phyloP scores from a whole-genome alignment of 2,329 filamentous ascomycete species.

The Hypoxylon sp. region DNA sequence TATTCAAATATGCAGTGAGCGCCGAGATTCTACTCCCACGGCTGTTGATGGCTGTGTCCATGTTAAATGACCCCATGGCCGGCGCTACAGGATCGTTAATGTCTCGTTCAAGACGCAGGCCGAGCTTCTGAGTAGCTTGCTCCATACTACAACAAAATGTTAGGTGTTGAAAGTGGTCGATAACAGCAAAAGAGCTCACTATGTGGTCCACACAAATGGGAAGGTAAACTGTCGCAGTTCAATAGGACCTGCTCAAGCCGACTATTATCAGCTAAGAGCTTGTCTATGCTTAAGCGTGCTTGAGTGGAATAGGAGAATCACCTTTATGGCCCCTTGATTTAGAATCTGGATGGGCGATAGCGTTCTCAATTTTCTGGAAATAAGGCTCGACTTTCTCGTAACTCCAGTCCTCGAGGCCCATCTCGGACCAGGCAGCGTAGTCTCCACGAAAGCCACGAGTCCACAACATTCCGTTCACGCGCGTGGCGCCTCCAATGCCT shows the following conservation, averaged over 20 bases:
- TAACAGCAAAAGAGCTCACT: not conserved
- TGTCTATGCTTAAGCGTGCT: too few species aligned
- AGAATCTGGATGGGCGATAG: conserved; percentile 25
- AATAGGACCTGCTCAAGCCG: conserved; percentile 40
- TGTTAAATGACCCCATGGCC: conserved; percentile 51
- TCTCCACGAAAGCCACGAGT: conserved; percentile 53
- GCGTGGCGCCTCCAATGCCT: conserved; percentile 54
- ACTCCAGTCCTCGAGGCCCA: conserved; percentile 55
- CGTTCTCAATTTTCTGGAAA: conserved; percentile 53
- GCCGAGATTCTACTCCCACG: conserved; percentile 49
- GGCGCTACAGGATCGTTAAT: conserved; percentile 51
- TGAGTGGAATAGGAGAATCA: conserved; percentile 9
- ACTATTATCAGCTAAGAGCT: conserved; percentile 6
- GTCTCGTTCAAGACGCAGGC: conserved; percentile 49
- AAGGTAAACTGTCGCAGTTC: conserved; percentile 34
- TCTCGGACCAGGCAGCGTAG: conserved; percentile 53
- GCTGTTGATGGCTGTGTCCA: conserved; percentile 52
- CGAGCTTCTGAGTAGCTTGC: conserved; percentile 49
- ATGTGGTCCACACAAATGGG: conserved; percentile 22
- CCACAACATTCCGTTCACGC: conserved; percentile 55
- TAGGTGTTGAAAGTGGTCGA: not conserved
- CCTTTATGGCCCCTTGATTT: conserved; percentile 50
- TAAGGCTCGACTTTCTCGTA: conserved; percentile 56
- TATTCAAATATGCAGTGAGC: conserved; percentile 51
- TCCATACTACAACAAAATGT: conserved; percentile 40